Evolutionary conservation across 148 eudicot species (phyloP), one percentile per base, ranked within the genome.

Genomic region (Rhododendron mucronatum): DNA sequence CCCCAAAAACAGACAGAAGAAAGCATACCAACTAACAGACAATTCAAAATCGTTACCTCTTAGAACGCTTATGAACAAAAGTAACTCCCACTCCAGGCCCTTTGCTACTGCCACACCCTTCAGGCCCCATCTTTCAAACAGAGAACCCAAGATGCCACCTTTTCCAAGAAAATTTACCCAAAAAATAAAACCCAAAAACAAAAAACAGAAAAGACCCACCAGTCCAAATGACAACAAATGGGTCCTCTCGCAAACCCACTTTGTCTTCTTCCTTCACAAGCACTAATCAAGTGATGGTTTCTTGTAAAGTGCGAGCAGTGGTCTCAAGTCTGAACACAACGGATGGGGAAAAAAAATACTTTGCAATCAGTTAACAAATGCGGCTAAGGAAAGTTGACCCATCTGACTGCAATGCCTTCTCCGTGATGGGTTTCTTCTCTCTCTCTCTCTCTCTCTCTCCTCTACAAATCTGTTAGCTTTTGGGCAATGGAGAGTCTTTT

Each of bases 51-150:
- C 28, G 35, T 51, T 89, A 95, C 98, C 99, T 95, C 90, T 93
- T 94, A 47, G 95, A 94, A 80, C 94, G 92, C 89, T 90, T 88
- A 89, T 93, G 95, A 78, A 74, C 87, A 45, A 90, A 86, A 86
- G 90, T 67, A 67, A 13, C 33, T 67, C 73, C 59, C 85, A 89
- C 82, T 85, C 86, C 73, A 10, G 73, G 80, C 45, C 85, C 48
- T 85, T 90, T 91, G 50, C 82, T 85, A 85, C 87, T 92, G 88
- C 81, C 90, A 89, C 83, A 86, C 41, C 87, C 90, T 84, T 91
- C 93, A 50, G 90, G 84, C 47, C 92, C 93, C 98, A 94, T 94
- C 44, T 88, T 90, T 86, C 89, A 85, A 90, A 85, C 28, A 82
- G 20, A 65, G 76, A 63, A 11, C 33, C 65, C 73, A 26, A 65